Percentiles rank a stretch among this genome's conserved stretches.
phyloP scores from a whole-genome alignment of 192 early-diverging fungal species.

The Linnemannia elongata region DNA sequence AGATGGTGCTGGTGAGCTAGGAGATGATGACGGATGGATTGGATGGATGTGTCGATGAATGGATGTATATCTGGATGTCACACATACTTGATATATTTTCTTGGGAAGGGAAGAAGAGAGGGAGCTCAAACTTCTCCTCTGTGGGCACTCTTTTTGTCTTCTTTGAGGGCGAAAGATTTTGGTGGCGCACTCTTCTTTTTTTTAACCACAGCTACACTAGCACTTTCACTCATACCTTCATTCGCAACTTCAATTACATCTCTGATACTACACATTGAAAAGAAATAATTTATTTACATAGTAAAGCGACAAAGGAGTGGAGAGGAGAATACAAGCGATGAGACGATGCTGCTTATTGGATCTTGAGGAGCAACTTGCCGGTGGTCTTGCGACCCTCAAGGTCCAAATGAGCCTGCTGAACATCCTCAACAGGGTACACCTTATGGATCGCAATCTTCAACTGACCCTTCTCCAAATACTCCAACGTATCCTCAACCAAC shows the following conservation, averaged over 20 bases:
- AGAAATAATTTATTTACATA: no score
- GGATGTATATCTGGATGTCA: constrained; percentile 33
- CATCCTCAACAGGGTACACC: constrained; percentile 78
- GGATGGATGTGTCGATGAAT: constrained; percentile 45
- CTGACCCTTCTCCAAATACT: constrained; percentile 66
- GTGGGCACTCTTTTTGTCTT: background rate
- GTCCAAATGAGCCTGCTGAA: constrained; percentile 80
- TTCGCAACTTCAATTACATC: no score
- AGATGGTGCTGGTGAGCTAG: background rate
- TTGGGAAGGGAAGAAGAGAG: constrained; percentile 16
- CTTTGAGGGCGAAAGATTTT: background rate
- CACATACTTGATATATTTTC: constrained; percentile 18
- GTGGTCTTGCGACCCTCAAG: constrained; percentile 76
- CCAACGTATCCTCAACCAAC: constrained; percentile 68
- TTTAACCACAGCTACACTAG: background rate
- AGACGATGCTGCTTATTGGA: constrained; percentile 26
- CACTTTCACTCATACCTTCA: no score
- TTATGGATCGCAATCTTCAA: constrained; percentile 79
- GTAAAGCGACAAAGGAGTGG: background rate
- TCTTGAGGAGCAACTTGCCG: constrained; percentile 75
- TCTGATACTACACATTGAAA: no score
- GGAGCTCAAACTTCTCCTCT: background rate
- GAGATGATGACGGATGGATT: constrained; percentile 1
- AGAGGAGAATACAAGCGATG: background rate
- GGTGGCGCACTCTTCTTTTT: background rate